Evolutionary conservation across 73 alveolate genomes (phyloP), one percentile per base, ranked within the genome.

Genomic region (Paramecium primaurelia): DNA sequence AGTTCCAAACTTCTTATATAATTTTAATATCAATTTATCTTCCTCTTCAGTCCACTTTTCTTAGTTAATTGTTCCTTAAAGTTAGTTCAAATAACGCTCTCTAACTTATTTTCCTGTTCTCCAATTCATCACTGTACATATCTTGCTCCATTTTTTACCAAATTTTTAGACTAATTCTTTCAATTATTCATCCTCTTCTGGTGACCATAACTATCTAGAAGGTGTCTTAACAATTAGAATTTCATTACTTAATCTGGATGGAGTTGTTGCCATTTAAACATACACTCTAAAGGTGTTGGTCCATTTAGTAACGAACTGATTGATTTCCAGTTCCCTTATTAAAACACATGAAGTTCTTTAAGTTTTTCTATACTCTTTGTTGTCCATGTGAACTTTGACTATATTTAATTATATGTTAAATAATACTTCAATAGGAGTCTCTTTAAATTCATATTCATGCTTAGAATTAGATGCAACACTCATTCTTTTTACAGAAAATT

Each of bases 51-150:
- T 25, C 91, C 91, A 80, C 30, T 80, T 80, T 0, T 42, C 47
- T 25, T 80, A 14, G 51, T 80, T 80, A 26, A 80, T 80, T 25
- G 91, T 45, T 45, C 91, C 91, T 80, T 80, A 25, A 3, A 80
- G 34, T 80, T 80, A 36, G 30, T 80, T 80, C 20, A 80, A 44
- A 47, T 80, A 80, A 45, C 91, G 91, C 51, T 80, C 91, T 42
- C 91, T 44, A 80, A 80, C 91, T 42, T 80, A 80, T 47, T 80
- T 80, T 18, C 91, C 91, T 8, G 77, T 45, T 49, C 91, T 80
- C 91, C 91, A 80, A 47, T 80, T 80, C 91, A 80, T 80, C 14
- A 80, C 75, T 38, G 91, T 80, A 47, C 91, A 80, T 10, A 80
- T 80, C 58, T 80, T 80, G 30, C 91, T 80, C 91, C 91, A 80